phyloP scores from a whole-genome alignment of 2,329 filamentous ascomycete genomes.

The Paecilomyces formosus region DNA sequence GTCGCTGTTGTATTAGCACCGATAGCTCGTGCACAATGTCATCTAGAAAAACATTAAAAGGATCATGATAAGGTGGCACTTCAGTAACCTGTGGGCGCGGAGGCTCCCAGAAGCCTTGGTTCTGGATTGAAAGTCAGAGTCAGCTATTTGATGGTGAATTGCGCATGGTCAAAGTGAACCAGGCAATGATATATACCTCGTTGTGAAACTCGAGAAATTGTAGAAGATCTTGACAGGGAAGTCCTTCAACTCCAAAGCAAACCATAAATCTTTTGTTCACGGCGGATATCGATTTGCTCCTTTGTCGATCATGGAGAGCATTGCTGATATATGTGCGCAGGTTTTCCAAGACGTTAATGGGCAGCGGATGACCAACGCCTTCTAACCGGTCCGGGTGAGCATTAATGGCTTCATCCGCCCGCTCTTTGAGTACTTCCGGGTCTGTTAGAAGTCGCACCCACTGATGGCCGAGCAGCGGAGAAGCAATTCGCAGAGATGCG shows the following conservation, averaged over 20 bases:
- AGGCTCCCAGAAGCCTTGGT: conserved; percentile 36
- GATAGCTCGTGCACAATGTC: conserved; percentile 53
- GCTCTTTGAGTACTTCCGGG: conserved; percentile 41
- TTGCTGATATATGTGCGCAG: conserved; percentile 56
- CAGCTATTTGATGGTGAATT: not conserved
- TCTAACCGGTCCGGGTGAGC: conserved; percentile 48
- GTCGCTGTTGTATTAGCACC: conserved; percentile 42
- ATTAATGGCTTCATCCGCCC: conserved; percentile 47
- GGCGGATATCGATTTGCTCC: conserved; percentile 48
- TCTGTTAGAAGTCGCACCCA: conserved; percentile 49
- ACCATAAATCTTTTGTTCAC: conserved; percentile 58
- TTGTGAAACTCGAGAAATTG: conserved; percentile 50
- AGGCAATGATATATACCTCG: conserved; percentile 27
- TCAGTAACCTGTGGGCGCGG: conserved; percentile 28
- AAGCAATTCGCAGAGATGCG: conserved; percentile 46
- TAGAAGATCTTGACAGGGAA: conserved; percentile 49
- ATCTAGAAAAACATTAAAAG: conserved; percentile 45
- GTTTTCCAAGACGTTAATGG: conserved; percentile 49
- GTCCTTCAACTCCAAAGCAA: conserved; percentile 52
- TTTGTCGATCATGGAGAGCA: conserved; percentile 43
- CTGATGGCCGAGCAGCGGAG: conserved; percentile 44
- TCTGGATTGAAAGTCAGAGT: conserved; percentile 11
- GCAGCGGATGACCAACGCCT: conserved; percentile 43
- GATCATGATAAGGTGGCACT: conserved; percentile 32
- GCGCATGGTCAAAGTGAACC: not conserved